Conservation (phyloP, 2,329 filamentous ascomycete species). For the Aspergillus melleus region DNA sequence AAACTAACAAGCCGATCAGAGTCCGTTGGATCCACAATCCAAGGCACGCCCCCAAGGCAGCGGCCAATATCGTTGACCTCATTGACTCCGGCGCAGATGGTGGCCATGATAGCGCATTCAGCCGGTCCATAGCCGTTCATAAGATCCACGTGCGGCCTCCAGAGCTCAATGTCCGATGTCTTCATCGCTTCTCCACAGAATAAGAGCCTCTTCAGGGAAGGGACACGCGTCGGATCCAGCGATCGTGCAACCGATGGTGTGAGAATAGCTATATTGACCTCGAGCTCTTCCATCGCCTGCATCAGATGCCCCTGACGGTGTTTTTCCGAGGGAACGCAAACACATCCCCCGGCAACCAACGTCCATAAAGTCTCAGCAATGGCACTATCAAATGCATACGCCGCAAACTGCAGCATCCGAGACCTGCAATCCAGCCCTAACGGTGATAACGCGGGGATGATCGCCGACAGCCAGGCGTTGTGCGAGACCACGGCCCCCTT, state of each 20-base stretch:
- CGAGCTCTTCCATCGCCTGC: slow-evolving; percentile 39
- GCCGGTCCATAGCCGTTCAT: slow-evolving; percentile 29
- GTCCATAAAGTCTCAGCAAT: slow-evolving; percentile 12
- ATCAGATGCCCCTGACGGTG: slow-evolving; percentile 19
- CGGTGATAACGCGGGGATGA: slow-evolving; percentile 45
- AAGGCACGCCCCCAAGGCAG: slow-evolving; percentile 5
- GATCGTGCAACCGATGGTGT: slow-evolving; percentile 37
- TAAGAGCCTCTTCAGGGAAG: slow-evolving; percentile 38
- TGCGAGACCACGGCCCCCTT: slow-evolving; percentile 62
- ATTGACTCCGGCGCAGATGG: slow-evolving; percentile 1
- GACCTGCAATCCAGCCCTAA: background rate
- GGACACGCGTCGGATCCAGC: slow-evolving; percentile 27
- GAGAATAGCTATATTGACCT: slow-evolving; percentile 35
- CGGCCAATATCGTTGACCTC: slow-evolving; percentile 6
- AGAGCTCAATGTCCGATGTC: slow-evolving; percentile 34
- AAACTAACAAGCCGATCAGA: slow-evolving; percentile 25
- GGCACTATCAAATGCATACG: slow-evolving; percentile 17
- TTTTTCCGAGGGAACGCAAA: slow-evolving; percentile 15
- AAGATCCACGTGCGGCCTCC: slow-evolving; percentile 38
- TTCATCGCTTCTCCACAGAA: slow-evolving; percentile 27
- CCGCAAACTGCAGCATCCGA: slow-evolving; percentile 15
- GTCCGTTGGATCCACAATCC: slow-evolving; percentile 14
- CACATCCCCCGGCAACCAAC: slow-evolving; percentile 14
- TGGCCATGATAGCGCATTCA: slow-evolving; percentile 13
- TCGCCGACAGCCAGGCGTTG: slow-evolving; percentile 52